Base-by-base conservation (phyloP, 768 basidiomycete genomes). In the Phanerochaete carnosa region DNA sequence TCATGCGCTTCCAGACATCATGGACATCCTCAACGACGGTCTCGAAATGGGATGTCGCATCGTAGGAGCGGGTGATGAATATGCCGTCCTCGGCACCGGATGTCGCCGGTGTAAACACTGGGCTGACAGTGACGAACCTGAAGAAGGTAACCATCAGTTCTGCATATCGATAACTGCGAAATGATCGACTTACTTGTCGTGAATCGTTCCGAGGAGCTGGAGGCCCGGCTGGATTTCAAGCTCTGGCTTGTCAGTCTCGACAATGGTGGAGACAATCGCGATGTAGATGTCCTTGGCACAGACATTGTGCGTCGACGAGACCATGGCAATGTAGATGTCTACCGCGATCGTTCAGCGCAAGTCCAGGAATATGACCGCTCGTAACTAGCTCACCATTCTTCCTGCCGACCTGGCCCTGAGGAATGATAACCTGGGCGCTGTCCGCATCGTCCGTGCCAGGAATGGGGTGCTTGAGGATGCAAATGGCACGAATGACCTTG, bases 241-340 rank as follows among this genome's bases (percentile, higher is more conserved):
- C 74, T 98, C 95, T 23, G 97, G 97, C 60, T 83, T 85, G 72
- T 86, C 82, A 2, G 97, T 98, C 79, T 99, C 97, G 59, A 98
- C 95, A 68, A 99, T 90, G 25, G 96, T 98, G 68, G 95, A 97
- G 65, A 99, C 97, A 66, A 99, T 99, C 47, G 95, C 97, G 66
- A 99, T 85, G 74, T 94, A 95, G 61, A 98, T 76, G 69, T 95
- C 94, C 76, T 95, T 93, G 11, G 97, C 94, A 66, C 94, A 95
- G 66, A 99, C 97, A 69, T 96, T 96, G 79, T 98, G 97, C 15
- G 95, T 94, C 35, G 93, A 87, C 0, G 97, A 98, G 50, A 99
- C 95, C 82, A 92, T 90, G 5, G 97, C 96, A 70, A 99, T 90
- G 78, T 99, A 99, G 74, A 99, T 99, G 76, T 99, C 97, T 98